A percentile compares a stretch with the other conserved stretches of the same genome.
Conservation (phyloP, 257 asterid species). For the Gynochthodes officinalis region DNA sequence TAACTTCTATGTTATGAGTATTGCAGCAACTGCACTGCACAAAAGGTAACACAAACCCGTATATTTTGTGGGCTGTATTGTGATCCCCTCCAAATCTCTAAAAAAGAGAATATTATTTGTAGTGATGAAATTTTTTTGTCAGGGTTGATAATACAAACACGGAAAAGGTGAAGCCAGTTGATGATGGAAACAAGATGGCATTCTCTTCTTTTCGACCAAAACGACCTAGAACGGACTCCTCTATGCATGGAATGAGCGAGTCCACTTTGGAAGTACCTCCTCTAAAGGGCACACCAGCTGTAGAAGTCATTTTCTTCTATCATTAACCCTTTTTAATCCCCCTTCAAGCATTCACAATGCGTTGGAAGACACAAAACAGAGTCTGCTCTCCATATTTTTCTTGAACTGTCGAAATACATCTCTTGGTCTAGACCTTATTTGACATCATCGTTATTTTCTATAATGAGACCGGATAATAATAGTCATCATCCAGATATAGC, state of each 20-base stretch:
- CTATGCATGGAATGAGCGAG: constrained; percentile 34
- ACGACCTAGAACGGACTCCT: constrained; percentile 38
- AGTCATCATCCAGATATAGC: constrained; percentile 35
- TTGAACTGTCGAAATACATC: neutral
- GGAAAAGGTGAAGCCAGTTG: constrained; percentile 6
- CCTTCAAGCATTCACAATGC: constrained; percentile 11
- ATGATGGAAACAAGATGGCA: constrained; percentile 49
- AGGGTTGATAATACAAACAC: neutral
- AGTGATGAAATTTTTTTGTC: constrained; percentile 1
- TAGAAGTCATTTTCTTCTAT: constrained; percentile 21
- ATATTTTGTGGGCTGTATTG: neutral
- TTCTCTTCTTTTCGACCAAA: constrained; percentile 20
- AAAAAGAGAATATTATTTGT: neutral
- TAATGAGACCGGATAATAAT: constrained; percentile 25
- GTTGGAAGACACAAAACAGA: constrained; percentile 29
- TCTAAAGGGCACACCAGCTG: constrained; percentile 24
- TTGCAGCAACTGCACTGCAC: too few species aligned
- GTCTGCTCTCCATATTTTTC: too few species aligned
- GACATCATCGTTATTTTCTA: neutral
- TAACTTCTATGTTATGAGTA: too few species aligned
- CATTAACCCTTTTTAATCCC: constrained; percentile 35
- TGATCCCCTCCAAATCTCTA: neutral
- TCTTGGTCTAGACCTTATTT: neutral
- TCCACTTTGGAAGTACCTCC: constrained; percentile 50
- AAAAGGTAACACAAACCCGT: neutral